Evolutionary conservation across 139 green algal species (phyloP), one percentile per base, ranked within the genome.

Genomic region (Chlorella sp.): DNA sequence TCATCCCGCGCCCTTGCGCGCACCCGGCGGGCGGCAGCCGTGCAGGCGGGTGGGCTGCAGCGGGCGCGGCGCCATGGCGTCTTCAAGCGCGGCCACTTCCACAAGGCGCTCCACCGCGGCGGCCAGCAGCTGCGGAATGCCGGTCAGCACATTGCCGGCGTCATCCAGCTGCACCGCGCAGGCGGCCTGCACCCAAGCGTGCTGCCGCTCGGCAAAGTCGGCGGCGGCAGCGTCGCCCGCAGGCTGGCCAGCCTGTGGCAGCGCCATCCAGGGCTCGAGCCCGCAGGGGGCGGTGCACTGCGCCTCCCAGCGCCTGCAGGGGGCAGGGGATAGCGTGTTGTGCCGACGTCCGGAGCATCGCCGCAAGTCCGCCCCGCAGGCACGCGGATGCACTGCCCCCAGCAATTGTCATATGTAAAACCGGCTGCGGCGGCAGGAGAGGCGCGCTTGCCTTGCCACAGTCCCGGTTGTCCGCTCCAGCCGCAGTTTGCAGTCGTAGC

Each of bases 41-140:
- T 84, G 79, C 79, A 84, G 79, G 64, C 64, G 79, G n/a, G 65
- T 84, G 19, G 65, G 40, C 44, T 48, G n/a, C 28, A n/a, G 30
- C 77, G 51, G 51, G 51, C 51, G 51, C 13, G 51, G 51, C 11
- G 11, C 11, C 51, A 60, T 43, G 24, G 77, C 58, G 30, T 73
- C 77, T 0, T 20, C 30, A 17, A 34, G 28, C 1, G 77, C 77
- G 1, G 77, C 60, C 28, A 2, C 32, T 1, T 58, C 58, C 30
- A 83, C 77, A 28, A 83, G 40, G 16, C 30, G 58, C 8, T 34
- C 19, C 26, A 83, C 77, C 0, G 77, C 77, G 26, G 34, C 77
- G 2, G 60, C 60, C 77, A 83, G 65, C 40, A 83, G 77, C 28
- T 64, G 60, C 0, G 77, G 77, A 60, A 83, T 56, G 72, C 30